Evolutionary conservation across 352 stramenopile genomes (phyloP).

Genomic region (Globisporangium megalacanthum): DNA sequence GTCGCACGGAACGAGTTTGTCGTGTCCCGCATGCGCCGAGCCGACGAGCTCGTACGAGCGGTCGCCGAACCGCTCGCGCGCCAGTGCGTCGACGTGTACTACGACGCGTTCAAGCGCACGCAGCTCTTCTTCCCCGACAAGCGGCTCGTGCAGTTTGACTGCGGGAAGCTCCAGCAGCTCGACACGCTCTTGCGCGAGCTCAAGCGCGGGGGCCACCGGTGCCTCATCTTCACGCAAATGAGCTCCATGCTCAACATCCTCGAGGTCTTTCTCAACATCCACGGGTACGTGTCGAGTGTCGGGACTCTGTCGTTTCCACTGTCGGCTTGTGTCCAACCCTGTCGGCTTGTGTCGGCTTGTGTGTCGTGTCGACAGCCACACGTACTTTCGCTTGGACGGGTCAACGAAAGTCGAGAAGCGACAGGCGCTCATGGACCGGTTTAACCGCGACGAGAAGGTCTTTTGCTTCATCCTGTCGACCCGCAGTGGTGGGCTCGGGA

Average conservation of each 20-base stretch:
- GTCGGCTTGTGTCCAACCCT: too few species aligned
- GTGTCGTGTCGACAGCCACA: conserved; percentile 41
- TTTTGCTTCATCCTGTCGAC: conserved; percentile 99
- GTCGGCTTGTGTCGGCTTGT: not conserved
- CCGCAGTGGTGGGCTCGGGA: conserved; percentile 94
- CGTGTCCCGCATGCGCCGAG: conserved; percentile 27
- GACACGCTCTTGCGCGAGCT: conserved; percentile 92
- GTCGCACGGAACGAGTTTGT: conserved; percentile 15
- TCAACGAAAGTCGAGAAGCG: conserved; percentile 94
- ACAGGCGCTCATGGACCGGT: conserved; percentile 97
- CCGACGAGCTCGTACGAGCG: conserved; percentile 17
- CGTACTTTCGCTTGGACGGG: conserved; percentile 98
- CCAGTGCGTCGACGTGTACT: conserved; percentile 35
- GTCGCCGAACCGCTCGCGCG: conserved; percentile 25
- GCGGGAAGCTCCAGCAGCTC: conserved; percentile 89
- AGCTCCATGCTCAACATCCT: conserved; percentile 99
- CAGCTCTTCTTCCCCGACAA: conserved; percentile 97
- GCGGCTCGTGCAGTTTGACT: conserved; percentile 97
- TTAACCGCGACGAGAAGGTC: conserved; percentile 96
- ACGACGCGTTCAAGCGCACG: conserved; percentile 67
- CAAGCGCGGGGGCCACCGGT: conserved; percentile 92
- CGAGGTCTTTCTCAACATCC: conserved; percentile 97
- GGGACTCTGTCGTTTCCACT: too few species aligned
- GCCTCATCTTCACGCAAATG: conserved; percentile 98
- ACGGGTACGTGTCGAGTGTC: conserved; percentile 51